Conservation (phyloP, 1,139 yeast species). For the Hyphopichia burtonii region DNA sequence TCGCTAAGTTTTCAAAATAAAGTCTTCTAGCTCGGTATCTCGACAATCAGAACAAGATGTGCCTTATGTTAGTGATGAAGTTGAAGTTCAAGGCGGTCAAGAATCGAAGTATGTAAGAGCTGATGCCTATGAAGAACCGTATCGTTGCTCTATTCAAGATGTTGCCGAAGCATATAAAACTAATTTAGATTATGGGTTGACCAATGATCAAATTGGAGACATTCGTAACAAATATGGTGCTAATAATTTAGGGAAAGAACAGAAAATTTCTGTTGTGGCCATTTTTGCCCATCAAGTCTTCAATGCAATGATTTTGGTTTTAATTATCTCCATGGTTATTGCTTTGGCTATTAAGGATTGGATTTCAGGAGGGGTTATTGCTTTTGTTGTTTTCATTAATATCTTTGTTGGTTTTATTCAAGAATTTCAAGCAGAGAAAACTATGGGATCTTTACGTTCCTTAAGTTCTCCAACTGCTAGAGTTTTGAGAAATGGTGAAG, state of each 20-base stretch:
- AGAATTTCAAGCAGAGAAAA: conserved; percentile 72
- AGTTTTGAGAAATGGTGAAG: conserved; percentile 64
- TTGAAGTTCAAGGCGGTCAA: conserved; percentile 18
- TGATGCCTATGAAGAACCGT: neutral
- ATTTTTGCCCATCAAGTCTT: conserved; percentile 70
- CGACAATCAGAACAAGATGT: conserved; percentile 8
- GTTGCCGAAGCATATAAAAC: conserved; percentile 40
- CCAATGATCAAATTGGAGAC: conserved; percentile 30
- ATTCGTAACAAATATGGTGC: conserved; percentile 43
- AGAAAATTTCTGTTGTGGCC: conserved; percentile 52
- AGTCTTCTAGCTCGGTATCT: conserved; percentile 7
- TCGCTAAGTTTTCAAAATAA: conserved; percentile 6
- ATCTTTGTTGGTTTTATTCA: conserved; percentile 70
- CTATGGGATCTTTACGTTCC: conserved; percentile 73
- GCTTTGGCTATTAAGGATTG: conserved; percentile 76
- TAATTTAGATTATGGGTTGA: conserved; percentile 48
- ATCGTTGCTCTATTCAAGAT: conserved; percentile 28
- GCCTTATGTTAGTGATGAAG: conserved; percentile 14
- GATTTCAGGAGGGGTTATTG: conserved; percentile 84
- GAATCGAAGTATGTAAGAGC: conserved; percentile 8
- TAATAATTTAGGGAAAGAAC: conserved; percentile 63
- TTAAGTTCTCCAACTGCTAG: conserved; percentile 74
- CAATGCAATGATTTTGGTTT: conserved; percentile 79
- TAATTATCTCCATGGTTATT: conserved; percentile 71
- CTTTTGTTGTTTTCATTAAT: conserved; percentile 65